Percentiles rank a stretch among this genome's conserved stretches.
phyloP scores from a whole-genome alignment of 805 yeast genomes.

The Ogataea chonburiensis region DNA sequence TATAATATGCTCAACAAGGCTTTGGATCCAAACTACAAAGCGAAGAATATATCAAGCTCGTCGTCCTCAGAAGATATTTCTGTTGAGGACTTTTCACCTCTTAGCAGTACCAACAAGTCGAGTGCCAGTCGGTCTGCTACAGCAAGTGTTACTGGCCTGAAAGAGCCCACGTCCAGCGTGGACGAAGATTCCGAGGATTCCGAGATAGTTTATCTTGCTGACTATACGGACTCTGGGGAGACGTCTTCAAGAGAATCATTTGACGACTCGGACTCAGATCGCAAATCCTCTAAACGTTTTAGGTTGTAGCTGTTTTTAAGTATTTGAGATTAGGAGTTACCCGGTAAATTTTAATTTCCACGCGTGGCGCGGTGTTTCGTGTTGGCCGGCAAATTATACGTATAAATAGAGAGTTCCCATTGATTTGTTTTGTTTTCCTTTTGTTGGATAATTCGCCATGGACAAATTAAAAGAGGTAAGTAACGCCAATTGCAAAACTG shows the following conservation, averaged over 20 bases:
- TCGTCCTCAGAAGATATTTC: constrained; percentile 16
- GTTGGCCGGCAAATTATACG: constrained; percentile 10
- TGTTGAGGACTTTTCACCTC: constrained; percentile 17
- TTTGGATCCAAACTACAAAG: constrained; percentile 13
- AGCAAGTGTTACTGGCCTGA: constrained; percentile 7
- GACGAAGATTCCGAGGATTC: constrained; percentile 14
- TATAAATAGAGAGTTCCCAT: constrained; percentile 13
- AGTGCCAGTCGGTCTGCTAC: constrained; percentile 8
- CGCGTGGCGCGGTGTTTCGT: constrained; percentile 12
- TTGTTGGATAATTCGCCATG: constrained; percentile 32
- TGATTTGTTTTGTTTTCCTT: constrained; percentile 13
- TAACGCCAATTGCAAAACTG: constrained; percentile 8
- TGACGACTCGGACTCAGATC: constrained; percentile 4
- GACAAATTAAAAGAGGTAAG: constrained; percentile 52
- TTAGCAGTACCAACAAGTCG: constrained; percentile 4
- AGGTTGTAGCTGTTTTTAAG: neutral
- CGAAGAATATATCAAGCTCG: constrained; percentile 12
- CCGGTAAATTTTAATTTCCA: constrained; percentile 6
- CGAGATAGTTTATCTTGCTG: constrained; percentile 16
- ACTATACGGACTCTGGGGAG: constrained; percentile 2
- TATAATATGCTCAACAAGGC: constrained; percentile 19
- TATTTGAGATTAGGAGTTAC: constrained; percentile 6
- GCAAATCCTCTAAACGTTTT: constrained; percentile 4
- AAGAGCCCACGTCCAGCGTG: constrained; percentile 1
- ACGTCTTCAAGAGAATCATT: constrained; percentile 1